Evolutionary conservation across 768 basidiomycete genomes (phyloP), one percentile per base, ranked within the genome.

Genomic region (Cantharellus cinnabarinus): DNA sequence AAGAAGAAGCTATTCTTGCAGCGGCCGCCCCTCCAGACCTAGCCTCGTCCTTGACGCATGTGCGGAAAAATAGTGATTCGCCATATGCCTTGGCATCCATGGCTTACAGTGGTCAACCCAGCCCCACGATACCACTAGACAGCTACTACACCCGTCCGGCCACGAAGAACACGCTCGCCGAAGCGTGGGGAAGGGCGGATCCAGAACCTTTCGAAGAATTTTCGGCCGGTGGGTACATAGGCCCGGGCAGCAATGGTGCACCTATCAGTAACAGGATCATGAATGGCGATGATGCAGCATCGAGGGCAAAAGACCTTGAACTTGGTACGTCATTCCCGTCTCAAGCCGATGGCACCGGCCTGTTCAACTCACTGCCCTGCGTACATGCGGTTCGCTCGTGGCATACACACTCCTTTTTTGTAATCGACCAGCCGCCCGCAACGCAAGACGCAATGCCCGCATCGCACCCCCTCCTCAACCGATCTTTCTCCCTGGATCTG

Each of bases 121-220:
- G 7, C 15, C 20, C 20, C 20, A 29, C 20, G 20, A 29, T 29
- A 29, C 20, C 20, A 29, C 58, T 34, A 2, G 58, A 39, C 41
- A 50, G 34, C 39, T 38, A 14, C 37, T 42, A 60, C 41, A 41
- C 59, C 3, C 29, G 37, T 15, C 44, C 48, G 35, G 48, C 62
- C 29, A 29, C 42, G 14, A 88, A 88, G 79, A 87, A 85, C 71
- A 86, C 85, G 42, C 81, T 91, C 60, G 88, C 88, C 52, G 89
- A 90, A 70, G 89, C 89, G 1, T 90, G 89, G 89, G 89, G 89
- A 42, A 88, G 87, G 56, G 85, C 89, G 64, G 89, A 90, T 65
- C 89, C 89, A 3, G 89, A 91, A 66, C 89, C 89, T 4, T 90
- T 77, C 65, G 88, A 91, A 65, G 88, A 91, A 65, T 91, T 90